Evolutionary conservation across 2,329 filamentous ascomycete species (phyloP).

Genomic region (Penicillium aurantiogriseum): DNA sequence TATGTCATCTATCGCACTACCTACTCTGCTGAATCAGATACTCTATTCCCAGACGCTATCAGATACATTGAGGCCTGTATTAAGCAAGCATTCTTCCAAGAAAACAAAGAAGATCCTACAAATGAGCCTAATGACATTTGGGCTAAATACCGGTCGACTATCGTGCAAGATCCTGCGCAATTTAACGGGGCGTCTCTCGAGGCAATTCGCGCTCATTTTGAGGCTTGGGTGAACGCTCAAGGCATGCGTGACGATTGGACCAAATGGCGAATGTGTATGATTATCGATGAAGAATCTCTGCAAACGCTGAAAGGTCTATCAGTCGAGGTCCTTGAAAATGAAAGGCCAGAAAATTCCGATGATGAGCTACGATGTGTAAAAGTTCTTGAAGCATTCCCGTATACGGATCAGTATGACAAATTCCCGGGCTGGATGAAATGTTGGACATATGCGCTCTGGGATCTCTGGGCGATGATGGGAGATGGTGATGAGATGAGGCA

Average conservation of each 20-base stretch:
- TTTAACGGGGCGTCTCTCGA: too few relatives aligned
- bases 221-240: slow-evolving; percentile 11
- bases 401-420: slow-evolving; percentile 10
- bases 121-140: too few relatives aligned
- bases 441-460: slow-evolving; percentile 9
- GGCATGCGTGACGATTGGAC: slow-evolving; percentile 9
- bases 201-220: too few relatives aligned
- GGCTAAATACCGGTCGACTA: too few relatives aligned
- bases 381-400: slow-evolving; percentile 13
- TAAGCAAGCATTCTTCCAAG: too few relatives aligned
- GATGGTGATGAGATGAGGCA: slow-evolving; percentile 17
- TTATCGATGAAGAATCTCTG: slow-evolving; percentile 18
- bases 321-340: slow-evolving; percentile 5
- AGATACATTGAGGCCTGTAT: too few relatives aligned
- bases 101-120: too few relatives aligned
- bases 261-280: slow-evolving; percentile 13
- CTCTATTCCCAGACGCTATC: too few relatives aligned
- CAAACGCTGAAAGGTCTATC: slow-evolving; percentile 13
- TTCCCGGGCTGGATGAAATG: slow-evolving; percentile 15
- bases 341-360: background rate
- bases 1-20: too few relatives aligned
- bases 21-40: too few relatives aligned
- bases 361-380: slow-evolving; percentile 12
- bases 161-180: too few relatives aligned
- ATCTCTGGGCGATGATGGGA: slow-evolving; percentile 13